phyloP scores from a whole-genome alignment of 2,329 filamentous ascomycete species.

The Trichoderma lentiforme region DNA sequence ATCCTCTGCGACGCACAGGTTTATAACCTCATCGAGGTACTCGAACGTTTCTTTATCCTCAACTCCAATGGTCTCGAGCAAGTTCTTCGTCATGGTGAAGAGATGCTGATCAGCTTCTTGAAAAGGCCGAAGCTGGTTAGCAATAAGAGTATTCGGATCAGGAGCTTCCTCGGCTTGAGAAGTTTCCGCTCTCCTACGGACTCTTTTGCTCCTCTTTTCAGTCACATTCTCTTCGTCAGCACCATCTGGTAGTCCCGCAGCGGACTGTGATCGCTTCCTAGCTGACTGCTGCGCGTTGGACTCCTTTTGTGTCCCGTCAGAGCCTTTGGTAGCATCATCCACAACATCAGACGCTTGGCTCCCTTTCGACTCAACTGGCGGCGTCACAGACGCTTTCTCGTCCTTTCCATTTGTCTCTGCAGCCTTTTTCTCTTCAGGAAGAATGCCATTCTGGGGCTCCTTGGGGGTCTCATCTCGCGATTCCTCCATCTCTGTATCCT shows the following conservation, averaged over 20 bases:
- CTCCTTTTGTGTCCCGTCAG: conserved; percentile 32
- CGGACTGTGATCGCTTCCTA: conserved; percentile 61
- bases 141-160: conserved; percentile 51
- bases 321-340: conserved; percentile 27
- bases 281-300: conserved; percentile 41
- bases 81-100: conserved; percentile 53
- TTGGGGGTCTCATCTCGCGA: conserved; percentile 20
- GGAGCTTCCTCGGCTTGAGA: conserved; percentile 51
- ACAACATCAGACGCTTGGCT: conserved; percentile 24
- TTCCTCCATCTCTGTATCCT: conserved; percentile 27
- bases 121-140: conserved; percentile 54
- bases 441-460: conserved; percentile 3
- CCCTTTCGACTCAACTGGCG: conserved; percentile 22
- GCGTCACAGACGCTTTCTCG: conserved; percentile 2
- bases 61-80: conserved; percentile 54
- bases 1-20: conserved; percentile 50
- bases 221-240: conserved; percentile 55
- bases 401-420: conserved; percentile 5
- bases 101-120: conserved; percentile 56
- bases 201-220: conserved; percentile 63
- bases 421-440: conserved; percentile 9
- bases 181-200: conserved; percentile 51
- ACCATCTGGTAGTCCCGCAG: conserved; percentile 54
- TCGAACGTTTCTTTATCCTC: conserved; percentile 47
- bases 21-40: conserved; percentile 48